phyloP scores from a whole-genome alignment of 2,329 filamentous ascomycete genomes.

The Stylonectria norvegica region DNA sequence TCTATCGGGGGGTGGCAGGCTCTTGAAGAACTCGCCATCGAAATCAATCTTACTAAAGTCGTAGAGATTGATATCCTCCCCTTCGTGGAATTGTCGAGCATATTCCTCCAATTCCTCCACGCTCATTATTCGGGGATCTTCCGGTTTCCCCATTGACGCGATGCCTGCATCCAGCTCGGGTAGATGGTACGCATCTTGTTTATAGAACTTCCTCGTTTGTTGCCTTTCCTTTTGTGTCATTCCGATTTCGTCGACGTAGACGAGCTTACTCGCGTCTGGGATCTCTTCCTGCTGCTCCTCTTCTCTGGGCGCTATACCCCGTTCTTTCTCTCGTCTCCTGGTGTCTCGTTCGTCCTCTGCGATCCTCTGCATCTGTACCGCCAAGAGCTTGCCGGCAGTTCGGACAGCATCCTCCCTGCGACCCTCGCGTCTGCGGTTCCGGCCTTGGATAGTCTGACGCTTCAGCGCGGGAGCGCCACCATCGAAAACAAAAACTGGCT shows the following conservation, averaged over 20 bases:
- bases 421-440: slow-evolving; percentile 80
- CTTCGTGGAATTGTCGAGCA: slow-evolving; percentile 83
- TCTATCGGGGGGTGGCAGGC: slow-evolving; percentile 80
- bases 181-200: slow-evolving; percentile 92
- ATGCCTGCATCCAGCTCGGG: slow-evolving; percentile 80
- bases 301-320: slow-evolving; percentile 38
- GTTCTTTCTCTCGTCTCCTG: slow-evolving; percentile 48
- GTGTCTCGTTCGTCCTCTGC: slow-evolving; percentile 81
- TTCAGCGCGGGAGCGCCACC: slow-evolving; percentile 90
- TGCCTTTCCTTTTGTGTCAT: slow-evolving; percentile 75
- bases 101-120: slow-evolving; percentile 92
- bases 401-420: slow-evolving; percentile 86
- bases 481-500: slow-evolving; percentile 96
- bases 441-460: slow-evolving; percentile 77
- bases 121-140: slow-evolving; percentile 95
- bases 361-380: slow-evolving; percentile 87
- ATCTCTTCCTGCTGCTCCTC: slow-evolving; percentile 62
- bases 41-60: slow-evolving; percentile 99
- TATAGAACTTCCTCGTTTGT: slow-evolving; percentile 74
- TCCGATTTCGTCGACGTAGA: slow-evolving; percentile 87
- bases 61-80: slow-evolving; percentile 87
- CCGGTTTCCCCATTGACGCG: slow-evolving; percentile 79
- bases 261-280: slow-evolving; percentile 64
- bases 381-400: slow-evolving; percentile 87
- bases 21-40: slow-evolving; percentile 91